These are phyloP conservation scores for Colletotrichum nymphaeae DNA, from an alignment of 2,329 filamentous ascomycete genomes.

Conservation along the genomic window DNA sequence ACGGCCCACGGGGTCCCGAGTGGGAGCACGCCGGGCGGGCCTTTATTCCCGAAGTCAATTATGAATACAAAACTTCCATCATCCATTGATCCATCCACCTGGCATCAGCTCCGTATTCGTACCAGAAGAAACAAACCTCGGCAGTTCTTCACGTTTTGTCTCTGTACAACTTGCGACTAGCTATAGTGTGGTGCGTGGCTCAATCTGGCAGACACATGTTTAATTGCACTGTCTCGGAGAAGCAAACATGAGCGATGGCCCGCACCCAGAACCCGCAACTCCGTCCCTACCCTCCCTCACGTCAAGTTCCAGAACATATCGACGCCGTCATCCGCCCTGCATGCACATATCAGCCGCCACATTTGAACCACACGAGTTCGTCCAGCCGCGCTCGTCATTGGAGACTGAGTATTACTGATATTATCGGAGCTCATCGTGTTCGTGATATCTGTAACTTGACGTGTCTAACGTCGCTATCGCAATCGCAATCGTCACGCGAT, in stretches of 20 bases:
- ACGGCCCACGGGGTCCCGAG: background rate
- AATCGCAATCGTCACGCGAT: background rate
- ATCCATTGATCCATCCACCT: background rate
- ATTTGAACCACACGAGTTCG: background rate
- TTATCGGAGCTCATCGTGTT: background rate
- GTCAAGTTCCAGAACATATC: background rate
- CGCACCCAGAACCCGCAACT: background rate
- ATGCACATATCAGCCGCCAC: background rate
- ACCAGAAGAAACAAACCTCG: background rate
- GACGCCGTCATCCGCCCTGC: background rate
- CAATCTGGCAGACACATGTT: background rate
- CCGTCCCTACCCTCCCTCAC: constrained; percentile 1
- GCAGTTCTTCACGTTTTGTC: background rate
- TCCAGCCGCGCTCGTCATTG: background rate
- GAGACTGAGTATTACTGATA: background rate
- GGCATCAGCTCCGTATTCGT: too few species aligned
- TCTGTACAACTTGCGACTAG: background rate
- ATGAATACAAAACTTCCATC: background rate
- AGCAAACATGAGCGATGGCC: background rate
- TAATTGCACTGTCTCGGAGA: background rate
- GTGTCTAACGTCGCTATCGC: background rate
- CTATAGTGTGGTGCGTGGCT: background rate
- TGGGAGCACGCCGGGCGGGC: background rate
- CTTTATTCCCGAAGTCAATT: background rate
- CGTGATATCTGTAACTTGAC: background rate